These are phyloP conservation scores for Flammula alnicola DNA, from an alignment of 1,284 basidiomycete species.

Conservation along the genomic window DNA sequence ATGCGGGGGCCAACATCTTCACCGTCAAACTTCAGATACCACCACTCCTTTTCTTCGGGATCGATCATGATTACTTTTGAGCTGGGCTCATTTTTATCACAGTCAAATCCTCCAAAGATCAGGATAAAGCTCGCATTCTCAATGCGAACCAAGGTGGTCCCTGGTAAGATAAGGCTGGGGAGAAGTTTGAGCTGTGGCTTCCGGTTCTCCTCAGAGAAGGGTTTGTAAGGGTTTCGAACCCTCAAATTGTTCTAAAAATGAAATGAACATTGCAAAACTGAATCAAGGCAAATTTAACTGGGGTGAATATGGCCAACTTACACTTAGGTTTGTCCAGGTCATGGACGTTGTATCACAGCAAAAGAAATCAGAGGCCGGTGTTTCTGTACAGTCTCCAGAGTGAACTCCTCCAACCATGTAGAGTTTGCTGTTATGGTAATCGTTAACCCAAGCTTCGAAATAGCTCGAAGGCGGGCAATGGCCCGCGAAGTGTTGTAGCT, in stretches of 20 bases:
- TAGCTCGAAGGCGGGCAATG: constrained; percentile 23
- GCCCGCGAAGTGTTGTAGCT: constrained; percentile 14
- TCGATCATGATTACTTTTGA: constrained; percentile 28
- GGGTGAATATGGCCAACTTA: too few species aligned
- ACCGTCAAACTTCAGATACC: constrained; percentile 26
- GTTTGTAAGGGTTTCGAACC: constrained; percentile 33
- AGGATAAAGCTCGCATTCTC: constrained; percentile 23
- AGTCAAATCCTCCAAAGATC: constrained; percentile 31
- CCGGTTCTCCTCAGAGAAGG: constrained; percentile 27
- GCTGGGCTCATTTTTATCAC: neutral
- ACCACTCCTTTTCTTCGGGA: constrained; percentile 26
- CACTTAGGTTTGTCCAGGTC: constrained; percentile 28
- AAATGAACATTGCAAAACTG: too few species aligned
- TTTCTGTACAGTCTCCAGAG: constrained; percentile 3
- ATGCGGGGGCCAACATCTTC: constrained; percentile 24
- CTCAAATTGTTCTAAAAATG: constrained; percentile 30
- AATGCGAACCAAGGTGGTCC: constrained; percentile 19
- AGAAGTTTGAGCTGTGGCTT: too few species aligned
- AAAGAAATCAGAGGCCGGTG: constrained; percentile 24
- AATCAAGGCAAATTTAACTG: neutral
- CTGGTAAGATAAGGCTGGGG: constrained; percentile 3
- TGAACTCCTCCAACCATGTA: constrained; percentile 23
- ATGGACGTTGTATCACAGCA: constrained; percentile 22
- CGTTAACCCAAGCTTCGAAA: constrained; percentile 10
- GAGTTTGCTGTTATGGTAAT: constrained; percentile 13